Evolutionary conservation across 2,329 filamentous ascomycete genomes (phyloP), one percentile per base, ranked within the genome.

Genomic region (Ascochyta pisi): DNA sequence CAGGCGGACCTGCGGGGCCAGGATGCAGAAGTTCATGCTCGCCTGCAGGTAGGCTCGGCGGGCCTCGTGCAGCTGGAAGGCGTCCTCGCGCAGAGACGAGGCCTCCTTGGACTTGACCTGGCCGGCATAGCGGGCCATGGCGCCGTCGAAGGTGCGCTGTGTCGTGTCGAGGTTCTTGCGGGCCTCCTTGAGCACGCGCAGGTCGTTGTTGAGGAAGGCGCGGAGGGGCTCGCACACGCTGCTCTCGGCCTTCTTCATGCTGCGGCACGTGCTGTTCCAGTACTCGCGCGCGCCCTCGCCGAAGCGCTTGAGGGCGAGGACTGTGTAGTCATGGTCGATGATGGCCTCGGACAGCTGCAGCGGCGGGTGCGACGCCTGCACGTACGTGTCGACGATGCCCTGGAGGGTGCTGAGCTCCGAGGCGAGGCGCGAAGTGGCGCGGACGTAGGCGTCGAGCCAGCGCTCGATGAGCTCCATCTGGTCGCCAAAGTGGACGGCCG

Each of bases 51-150:
- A 99, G 29, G 88, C 86, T 70, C 95, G 96, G 55, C 94, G 86
- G 23, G 91, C 90, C 79, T 98, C 95, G 73, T 96, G 95, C 34
- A 98, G 86, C 72, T 95, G 89, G 69, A 99, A 99, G 0, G 95
- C 95, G 76, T 99, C 95, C 75, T 99, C 95, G 57, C 95, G 85
- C 52, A 99, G 81, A 1, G 92, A 86, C 0, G 92, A 97, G 0
- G 94, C 86, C 76, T 99, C 95, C 77, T 98, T 99, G 6, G 91
- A 89, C 80, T 97, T 98, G 63, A 88, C 90, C 76, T 97, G 92
- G 3, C 85, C 82, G 5, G 92, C 84, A 71, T 96, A 98, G 55
- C 93, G 87, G 22, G 90, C 86, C 54, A 97, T 84, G 3, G 90
- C 86, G 50, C 85, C 84, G 73, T 99, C 95, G 69, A 93, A 96